Base-by-base conservation (phyloP, 164 flowering plant species). In the Paratinospora sagittata region DNA sequence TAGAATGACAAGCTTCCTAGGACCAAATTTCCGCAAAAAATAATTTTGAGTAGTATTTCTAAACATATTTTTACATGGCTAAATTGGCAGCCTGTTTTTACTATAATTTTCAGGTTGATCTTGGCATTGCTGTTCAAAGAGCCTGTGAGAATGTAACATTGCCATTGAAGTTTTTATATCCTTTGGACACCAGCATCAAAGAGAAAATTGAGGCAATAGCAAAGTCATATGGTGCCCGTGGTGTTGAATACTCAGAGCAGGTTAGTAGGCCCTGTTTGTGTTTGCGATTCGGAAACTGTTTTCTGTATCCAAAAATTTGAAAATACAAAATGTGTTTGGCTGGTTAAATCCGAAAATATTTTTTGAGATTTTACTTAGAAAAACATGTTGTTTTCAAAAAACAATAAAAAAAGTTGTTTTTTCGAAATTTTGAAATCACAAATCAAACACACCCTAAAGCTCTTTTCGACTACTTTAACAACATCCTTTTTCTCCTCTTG, bases 121-220 rank as follows among this genome's bases (percentile, higher is more conserved):
- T 95, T 69, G 99, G 97, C 2, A 77, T 89, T 73, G 96, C 99
- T 55, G 98, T 92, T 74, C 92, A 91, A 76, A 90, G 61, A 74
- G 99, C 99, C 23, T 92, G 99, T 74, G 95, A 95, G 81, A 91
- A 82, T 81, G 91, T 86, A 58, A 76, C 89, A 66, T 83, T 82
- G 69, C 87, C 92, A 36, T 68, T 95, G 75, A 88, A 78, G 74
- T 95, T 91, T 77, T 75, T 95, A 73, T 95, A 95, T 82, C 91
- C 98, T 55, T 72, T 93, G 79, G 99, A 95, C 58, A 72, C 78
- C 27, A 80, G 94, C 66, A 92, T 95, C 80, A 91, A 92, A 80
- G 97, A 92, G 80, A 95, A 95, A 81, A 95, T 95, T 65, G 96
- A 87, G 78, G 97, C 96, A 66, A 92, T 92, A 71, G 99, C 99